phyloP scores from a whole-genome alignment of 2,329 filamentous ascomycete genomes.

The Colletotrichum agaves region DNA sequence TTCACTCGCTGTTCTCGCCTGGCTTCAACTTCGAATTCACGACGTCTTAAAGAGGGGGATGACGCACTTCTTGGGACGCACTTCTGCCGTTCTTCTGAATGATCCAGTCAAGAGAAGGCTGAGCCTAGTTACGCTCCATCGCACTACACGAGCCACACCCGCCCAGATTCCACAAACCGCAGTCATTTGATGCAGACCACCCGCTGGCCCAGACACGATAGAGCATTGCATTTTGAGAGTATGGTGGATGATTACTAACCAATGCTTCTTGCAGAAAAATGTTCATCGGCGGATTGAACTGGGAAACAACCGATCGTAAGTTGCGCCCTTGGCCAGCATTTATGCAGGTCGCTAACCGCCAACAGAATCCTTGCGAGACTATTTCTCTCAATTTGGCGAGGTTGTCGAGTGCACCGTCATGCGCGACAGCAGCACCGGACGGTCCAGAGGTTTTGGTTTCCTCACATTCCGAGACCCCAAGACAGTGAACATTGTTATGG shows the following conservation, averaged over 20 bases:
- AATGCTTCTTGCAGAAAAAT: conserved; percentile 78
- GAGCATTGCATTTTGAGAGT: not conserved
- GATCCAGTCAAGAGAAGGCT: not conserved
- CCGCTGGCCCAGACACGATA: not conserved
- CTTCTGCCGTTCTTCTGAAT: not conserved
- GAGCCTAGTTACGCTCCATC: not conserved
- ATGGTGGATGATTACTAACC: conserved; percentile 11
- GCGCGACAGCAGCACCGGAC: conserved; percentile 92
- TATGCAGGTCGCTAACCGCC: conserved; percentile 32
- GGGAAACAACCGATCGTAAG: conserved; percentile 99
- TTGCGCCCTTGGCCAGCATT: not conserved
- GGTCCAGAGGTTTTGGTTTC: conserved; percentile 96
- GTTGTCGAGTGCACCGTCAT: conserved; percentile 99
- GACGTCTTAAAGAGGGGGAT: not conserved
- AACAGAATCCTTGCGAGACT: conserved; percentile 92
- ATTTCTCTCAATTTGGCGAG: conserved; percentile 98
- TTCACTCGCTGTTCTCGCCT: too few relatives aligned
- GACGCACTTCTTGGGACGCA: not conserved
- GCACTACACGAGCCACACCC: not conserved
- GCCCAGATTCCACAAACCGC: not conserved
- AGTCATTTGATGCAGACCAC: not conserved
- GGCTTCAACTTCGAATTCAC: not conserved
- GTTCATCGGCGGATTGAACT: conserved; percentile 99
- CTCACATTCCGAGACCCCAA: conserved; percentile 98
- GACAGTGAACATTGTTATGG: conserved; percentile 99